Evolutionary conservation across 176 grass and related monocot species (phyloP).

Genomic region (Juncus inflexus): DNA sequence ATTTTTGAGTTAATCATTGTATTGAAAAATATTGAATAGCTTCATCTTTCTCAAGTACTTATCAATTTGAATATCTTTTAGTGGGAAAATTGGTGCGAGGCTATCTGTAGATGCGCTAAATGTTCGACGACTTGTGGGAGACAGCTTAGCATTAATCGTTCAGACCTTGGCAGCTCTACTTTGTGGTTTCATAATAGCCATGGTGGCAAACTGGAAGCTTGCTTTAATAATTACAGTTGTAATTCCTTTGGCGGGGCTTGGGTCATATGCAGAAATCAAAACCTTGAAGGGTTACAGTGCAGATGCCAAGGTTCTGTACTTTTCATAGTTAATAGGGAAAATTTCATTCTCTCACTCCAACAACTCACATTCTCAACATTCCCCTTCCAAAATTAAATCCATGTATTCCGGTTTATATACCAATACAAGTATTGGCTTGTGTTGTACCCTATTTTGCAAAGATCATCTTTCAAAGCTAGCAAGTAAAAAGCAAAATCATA

Average conservation of each 20-base stretch:
- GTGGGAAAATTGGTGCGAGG: slow-evolving; percentile 74
- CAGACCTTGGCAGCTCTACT: slow-evolving; percentile 45
- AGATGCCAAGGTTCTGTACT: slow-evolving; percentile 50
- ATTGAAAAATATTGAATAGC: background rate
- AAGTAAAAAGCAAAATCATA: background rate
- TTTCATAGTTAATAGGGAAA: background rate
- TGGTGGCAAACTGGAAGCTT: slow-evolving; percentile 66
- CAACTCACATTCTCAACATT: background rate
- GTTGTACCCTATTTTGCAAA: background rate
- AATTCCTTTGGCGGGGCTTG: slow-evolving; percentile 50
- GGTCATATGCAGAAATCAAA: slow-evolving; percentile 60
- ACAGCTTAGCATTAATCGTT: slow-evolving; percentile 63
- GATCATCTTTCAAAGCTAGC: background rate
- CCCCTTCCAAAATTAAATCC: background rate
- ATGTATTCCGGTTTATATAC: background rate
- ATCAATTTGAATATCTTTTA: slow-evolving; percentile 12
- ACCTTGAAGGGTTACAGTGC: slow-evolving; percentile 56
- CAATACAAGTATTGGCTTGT: background rate
- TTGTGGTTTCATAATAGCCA: slow-evolving; percentile 61
- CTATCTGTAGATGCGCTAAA: slow-evolving; percentile 73
- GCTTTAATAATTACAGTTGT: slow-evolving; percentile 59
- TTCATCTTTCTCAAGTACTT: background rate
- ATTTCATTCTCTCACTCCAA: background rate
- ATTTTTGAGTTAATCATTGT: background rate
- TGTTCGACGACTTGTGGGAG: slow-evolving; percentile 68